phyloP scores from a whole-genome alignment of 495 filamentous ascomycete species.

The Oidiodendron maius region DNA sequence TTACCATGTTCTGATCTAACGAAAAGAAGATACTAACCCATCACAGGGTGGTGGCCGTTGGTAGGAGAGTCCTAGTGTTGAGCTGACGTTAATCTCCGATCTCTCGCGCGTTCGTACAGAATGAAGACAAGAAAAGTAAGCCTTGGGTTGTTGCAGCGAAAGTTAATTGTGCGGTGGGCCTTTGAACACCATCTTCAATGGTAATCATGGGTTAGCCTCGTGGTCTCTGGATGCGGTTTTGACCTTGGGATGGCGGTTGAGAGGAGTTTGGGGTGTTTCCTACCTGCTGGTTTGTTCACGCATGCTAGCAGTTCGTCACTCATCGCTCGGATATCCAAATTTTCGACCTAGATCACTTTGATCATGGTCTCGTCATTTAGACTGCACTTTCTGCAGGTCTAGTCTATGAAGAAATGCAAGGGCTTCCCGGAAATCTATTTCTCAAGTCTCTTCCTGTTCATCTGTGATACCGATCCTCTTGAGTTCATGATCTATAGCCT shows the following conservation, averaged over 20 bases:
- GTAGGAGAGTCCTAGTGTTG: slow-evolving; percentile 14
- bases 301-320: slow-evolving; percentile 7
- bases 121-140: slow-evolving; percentile 25
- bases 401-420: slow-evolving; percentile 21
- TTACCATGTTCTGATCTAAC: background rate
- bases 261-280: slow-evolving; percentile 22
- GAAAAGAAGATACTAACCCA: background rate
- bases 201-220: slow-evolving; percentile 19
- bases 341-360: slow-evolving; percentile 24
- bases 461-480: slow-evolving; percentile 43
- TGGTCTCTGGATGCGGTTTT: slow-evolving; percentile 26
- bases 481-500: slow-evolving; percentile 32
- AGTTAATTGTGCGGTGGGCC: slow-evolving; percentile 25
- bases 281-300: slow-evolving; percentile 14
- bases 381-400: slow-evolving; percentile 20
- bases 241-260: slow-evolving; percentile 20
- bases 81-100: slow-evolving; percentile 19
- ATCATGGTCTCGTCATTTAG: slow-evolving; percentile 20
- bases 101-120: slow-evolving; percentile 22
- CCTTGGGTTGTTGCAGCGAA: slow-evolving; percentile 24
- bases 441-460: slow-evolving; percentile 55
- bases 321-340: slow-evolving; percentile 14
- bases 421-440: slow-evolving; percentile 29
- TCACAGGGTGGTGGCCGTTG: slow-evolving; percentile 20
- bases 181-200: slow-evolving; percentile 18